Evolutionary conservation across 2,329 filamentous ascomycete species (phyloP).

Genomic region (Lanzia echinophila): DNA sequence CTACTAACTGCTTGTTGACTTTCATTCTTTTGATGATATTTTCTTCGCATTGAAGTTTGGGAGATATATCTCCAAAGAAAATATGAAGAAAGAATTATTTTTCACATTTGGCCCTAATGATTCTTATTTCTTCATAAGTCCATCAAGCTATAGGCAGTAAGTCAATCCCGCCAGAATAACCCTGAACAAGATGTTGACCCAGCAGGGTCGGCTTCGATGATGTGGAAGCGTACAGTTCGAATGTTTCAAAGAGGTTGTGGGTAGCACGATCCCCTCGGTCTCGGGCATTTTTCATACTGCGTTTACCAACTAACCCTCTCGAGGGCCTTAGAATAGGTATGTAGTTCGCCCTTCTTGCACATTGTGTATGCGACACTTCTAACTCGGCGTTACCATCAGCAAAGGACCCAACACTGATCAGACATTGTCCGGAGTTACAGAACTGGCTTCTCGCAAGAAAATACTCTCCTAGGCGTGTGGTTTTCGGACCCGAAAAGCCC

Average conservation of each 20-base stretch:
- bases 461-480: neutral
- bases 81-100: neutral
- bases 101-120: neutral
- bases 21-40: no score
- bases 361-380: neutral
- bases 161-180: neutral
- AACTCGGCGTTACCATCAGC: neutral
- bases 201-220: neutral
- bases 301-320: neutral
- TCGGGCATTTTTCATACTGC: neutral
- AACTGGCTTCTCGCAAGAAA: neutral
- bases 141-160: neutral
- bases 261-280: neutral
- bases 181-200: neutral
- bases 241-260: neutral
- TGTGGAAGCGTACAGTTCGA: neutral
- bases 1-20: no score
- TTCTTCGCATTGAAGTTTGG: no score
- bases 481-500: neutral
- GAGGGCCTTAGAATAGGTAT: neutral
- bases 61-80: neutral
- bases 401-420: neutral
- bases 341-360: neutral
- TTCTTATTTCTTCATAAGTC: neutral
- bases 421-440: neutral